These are phyloP conservation scores for Leucosporidium creatinivorum DNA, from an alignment of 768 basidiomycete species.

Conservation along the genomic window DNA sequence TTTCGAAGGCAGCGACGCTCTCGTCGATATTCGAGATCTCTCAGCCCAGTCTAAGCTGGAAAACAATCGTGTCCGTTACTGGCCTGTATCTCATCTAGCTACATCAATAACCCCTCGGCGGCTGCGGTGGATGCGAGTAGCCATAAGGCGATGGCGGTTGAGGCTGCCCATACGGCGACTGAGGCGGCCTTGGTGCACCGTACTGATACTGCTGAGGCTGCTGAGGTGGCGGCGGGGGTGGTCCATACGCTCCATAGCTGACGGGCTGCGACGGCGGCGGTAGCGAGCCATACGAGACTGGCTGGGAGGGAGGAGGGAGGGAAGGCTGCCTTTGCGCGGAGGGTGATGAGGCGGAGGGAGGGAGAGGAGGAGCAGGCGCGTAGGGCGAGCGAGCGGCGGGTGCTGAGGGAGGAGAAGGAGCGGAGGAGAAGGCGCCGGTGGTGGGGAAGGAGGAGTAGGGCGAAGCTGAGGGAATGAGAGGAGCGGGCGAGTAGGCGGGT, in stretches of 20 bases:
- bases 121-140: conserved; percentile 1
- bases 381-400: neutral
- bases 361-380: neutral
- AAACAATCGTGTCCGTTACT: too few species aligned
- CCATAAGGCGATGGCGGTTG: neutral
- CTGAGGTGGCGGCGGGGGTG: conserved; percentile 1
- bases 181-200: neutral
- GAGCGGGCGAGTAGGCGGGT: too few species aligned
- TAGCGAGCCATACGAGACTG: conserved; percentile 5
- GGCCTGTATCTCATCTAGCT: neutral
- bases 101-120: neutral
- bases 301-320: conserved; percentile 12
- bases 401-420: neutral
- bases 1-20: too few species aligned
- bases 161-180: neutral
- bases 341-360: neutral
- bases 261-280: conserved; percentile 5
- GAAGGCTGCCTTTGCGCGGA: conserved; percentile 4
- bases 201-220: conserved; percentile 5
- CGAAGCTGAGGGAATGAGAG: too few species aligned
- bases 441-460: too few species aligned
- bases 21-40: too few species aligned
- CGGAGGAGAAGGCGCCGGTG: neutral
- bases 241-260: neutral
- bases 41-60: too few species aligned